Evolutionary conservation across 306 rosid genomes (phyloP).

Genomic region (Castanea crenata): DNA sequence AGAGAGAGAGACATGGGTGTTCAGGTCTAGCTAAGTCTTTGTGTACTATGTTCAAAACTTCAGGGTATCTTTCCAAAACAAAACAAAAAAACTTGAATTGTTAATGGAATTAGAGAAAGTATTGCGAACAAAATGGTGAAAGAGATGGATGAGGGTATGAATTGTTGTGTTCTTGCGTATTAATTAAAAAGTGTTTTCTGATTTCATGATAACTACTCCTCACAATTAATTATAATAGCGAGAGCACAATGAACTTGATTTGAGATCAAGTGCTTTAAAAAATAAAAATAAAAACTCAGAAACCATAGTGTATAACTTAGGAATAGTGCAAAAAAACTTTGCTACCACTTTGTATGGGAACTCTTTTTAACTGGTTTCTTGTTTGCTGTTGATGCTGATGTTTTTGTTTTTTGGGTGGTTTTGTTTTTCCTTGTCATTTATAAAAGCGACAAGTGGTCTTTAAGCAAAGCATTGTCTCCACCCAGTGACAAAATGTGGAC

Average conservation of each 20-base stretch:
- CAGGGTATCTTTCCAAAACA: conserved; percentile 22
- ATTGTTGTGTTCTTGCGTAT: conserved; percentile 21
- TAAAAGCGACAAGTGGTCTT: no score
- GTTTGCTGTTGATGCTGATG: neutral
- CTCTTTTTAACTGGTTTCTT: neutral
- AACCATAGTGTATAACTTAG: neutral
- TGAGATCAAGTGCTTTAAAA: no score
- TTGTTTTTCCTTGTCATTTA: no score
- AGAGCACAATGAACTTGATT: no score
- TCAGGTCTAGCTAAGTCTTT: neutral
- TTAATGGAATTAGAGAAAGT: conserved; percentile 17
- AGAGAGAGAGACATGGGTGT: neutral
- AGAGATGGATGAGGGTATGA: conserved; percentile 39
- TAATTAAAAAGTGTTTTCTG: conserved; percentile 20
- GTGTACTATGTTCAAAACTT: neutral
- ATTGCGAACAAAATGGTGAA: conserved; percentile 38
- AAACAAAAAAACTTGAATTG: conserved; percentile 21
- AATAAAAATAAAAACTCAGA: neutral
- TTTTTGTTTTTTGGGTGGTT: neutral
- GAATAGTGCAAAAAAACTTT: neutral
- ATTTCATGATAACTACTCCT: conserved; percentile 29
- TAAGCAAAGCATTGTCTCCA: no score
- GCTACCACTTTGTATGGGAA: neutral
- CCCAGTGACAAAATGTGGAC: no score
- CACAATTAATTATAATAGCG: conserved; percentile 13